These are phyloP conservation scores for Dalbergia cochinchinensis DNA, from an alignment of 306 rosid genomes.

Conservation along the genomic window DNA sequence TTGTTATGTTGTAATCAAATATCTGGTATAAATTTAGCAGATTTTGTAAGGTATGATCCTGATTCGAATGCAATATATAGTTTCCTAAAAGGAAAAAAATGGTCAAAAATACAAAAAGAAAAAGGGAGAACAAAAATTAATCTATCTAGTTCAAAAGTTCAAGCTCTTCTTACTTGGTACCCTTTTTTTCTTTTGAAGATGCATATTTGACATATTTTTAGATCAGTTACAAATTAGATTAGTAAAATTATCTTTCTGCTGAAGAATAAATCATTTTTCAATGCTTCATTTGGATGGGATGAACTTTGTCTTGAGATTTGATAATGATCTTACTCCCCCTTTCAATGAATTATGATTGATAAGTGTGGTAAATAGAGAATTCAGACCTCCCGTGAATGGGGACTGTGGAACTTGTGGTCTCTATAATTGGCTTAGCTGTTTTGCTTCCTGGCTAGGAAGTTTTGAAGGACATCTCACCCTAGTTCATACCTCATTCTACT, in stretches of 20 bases:
- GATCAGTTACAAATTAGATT: conserved; percentile 3
- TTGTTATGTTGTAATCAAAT: conserved; percentile 18
- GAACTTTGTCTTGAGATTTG: conserved; percentile 2
- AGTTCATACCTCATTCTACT: conserved; percentile 9
- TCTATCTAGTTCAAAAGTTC: background rate
- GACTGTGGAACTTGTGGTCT: background rate
- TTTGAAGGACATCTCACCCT: background rate
- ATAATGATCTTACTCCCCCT: background rate
- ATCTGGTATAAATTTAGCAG: conserved; percentile 10
- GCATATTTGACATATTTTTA: background rate
- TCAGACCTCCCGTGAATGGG: background rate
- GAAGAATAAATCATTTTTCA: conserved; percentile 15
- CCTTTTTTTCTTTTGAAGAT: background rate
- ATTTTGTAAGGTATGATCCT: conserved; percentile 2
- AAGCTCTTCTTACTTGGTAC: background rate
- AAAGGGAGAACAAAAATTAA: conserved; percentile 3
- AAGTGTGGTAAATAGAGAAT: conserved; percentile 1
- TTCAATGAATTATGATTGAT: background rate
- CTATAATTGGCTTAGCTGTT: background rate
- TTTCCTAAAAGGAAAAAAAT: background rate
- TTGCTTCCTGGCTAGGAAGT: conserved; percentile 8
- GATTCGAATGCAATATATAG: conserved; percentile 29
- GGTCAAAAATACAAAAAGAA: background rate
- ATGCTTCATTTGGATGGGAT: background rate
- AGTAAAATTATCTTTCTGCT: conserved; percentile 2